Percentiles rank a stretch among this genome's conserved stretches.
phyloP scores from a whole-genome alignment of 768 basidiomycete species.

The Leucocoprinus sp. region DNA sequence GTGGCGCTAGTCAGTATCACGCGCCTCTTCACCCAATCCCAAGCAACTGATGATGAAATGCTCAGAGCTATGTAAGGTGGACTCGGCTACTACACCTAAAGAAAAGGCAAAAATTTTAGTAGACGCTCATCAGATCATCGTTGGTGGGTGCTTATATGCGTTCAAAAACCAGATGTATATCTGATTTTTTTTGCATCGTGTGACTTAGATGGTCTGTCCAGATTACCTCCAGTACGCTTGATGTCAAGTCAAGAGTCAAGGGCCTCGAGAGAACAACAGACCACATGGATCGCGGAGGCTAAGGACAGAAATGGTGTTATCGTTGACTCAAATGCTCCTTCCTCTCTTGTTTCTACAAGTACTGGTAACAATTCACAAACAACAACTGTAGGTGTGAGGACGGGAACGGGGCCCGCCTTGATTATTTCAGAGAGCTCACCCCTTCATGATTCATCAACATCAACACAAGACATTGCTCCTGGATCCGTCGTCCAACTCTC shows the following conservation, averaged over 20 bases:
- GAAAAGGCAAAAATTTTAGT: conserved; percentile 81
- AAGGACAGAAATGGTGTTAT: no score
- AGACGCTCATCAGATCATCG: conserved; percentile 75
- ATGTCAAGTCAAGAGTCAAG: conserved; percentile 43
- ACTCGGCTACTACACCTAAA: conserved; percentile 45
- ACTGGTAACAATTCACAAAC: neutral
- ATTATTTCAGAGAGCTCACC: neutral
- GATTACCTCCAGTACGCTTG: conserved; percentile 64
- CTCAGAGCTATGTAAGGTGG: conserved; percentile 30
- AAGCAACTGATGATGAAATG: neutral
- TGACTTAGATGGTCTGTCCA: conserved; percentile 61
- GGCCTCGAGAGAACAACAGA: conserved; percentile 17
- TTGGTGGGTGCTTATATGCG: conserved; percentile 44
- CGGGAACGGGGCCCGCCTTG: neutral
- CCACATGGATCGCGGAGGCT: neutral
- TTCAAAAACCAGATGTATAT: neutral
- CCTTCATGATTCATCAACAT: neutral
- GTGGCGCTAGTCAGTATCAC: conserved; percentile 68
- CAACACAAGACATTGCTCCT: neutral
- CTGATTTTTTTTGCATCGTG: neutral
- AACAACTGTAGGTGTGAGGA: no score
- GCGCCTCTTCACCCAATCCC: neutral
- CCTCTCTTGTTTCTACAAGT: neutral
- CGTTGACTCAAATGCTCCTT: neutral
- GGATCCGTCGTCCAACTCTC: conserved; percentile 1